phyloP scores from a whole-genome alignment of 176 grass and related monocot species.

The Triticum aestivum region IWGSC_CS_RefSeq_v2.1 NC_057803.1:593556906-593557405 shows the following conservation, averaged over 20 bases:
- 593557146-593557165: constrained; percentile 12
- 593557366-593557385: constrained; percentile 72
- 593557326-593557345: not conserved
- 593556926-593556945: constrained; percentile 29
- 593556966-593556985: constrained; percentile 25
- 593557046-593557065: constrained; percentile 27
- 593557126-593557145: not conserved
- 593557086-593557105: constrained; percentile 23
- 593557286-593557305: not conserved
- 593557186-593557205: constrained; percentile 27
- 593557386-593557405: constrained; percentile 69
- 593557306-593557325: not conserved
- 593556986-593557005: constrained; percentile 27
- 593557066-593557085: constrained; percentile 4
- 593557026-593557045: not conserved
- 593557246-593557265: not conserved
- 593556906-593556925: not conserved
- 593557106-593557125: not conserved
- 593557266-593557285: not conserved
- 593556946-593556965: constrained; percentile 18
- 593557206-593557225: not conserved
- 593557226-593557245: not conserved
- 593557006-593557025: not conserved
- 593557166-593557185: constrained; percentile 49
- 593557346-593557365: constrained; percentile 29